Conservation (phyloP, 495 filamentous ascomycete species). For the Penicillium goetzii region DNA sequence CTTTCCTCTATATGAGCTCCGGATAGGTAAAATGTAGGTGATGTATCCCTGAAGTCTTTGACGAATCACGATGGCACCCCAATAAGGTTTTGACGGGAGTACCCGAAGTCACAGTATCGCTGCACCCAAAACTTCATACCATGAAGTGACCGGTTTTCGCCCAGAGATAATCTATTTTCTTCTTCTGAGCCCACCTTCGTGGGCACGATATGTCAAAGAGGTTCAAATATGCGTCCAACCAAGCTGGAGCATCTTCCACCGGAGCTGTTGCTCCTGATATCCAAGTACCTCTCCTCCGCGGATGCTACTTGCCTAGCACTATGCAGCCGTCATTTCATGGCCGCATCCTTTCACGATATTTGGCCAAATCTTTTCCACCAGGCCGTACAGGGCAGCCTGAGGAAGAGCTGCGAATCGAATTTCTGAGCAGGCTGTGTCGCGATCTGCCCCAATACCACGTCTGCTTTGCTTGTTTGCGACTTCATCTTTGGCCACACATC, state of each 20-base stretch:
- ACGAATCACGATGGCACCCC: neutral
- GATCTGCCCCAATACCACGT: constrained; percentile 7
- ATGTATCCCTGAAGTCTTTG: neutral
- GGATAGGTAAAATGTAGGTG: no score
- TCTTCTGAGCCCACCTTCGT: neutral
- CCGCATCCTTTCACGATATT: neutral
- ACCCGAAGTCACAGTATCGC: neutral
- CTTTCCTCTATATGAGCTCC: neutral
- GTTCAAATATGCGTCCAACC: neutral
- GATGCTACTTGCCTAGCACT: constrained; percentile 17
- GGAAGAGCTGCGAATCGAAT: constrained; percentile 1
- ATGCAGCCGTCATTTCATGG: constrained; percentile 11
- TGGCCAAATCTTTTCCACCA: neutral
- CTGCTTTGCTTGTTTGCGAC: constrained; percentile 15
- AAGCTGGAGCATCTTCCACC: constrained; percentile 6
- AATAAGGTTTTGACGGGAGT: neutral
- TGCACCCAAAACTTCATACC: neutral
- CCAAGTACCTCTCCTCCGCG: constrained; percentile 1
- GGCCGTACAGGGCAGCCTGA: neutral
- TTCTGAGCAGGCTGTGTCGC: constrained; percentile 10
- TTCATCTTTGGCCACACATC: constrained; percentile 13
- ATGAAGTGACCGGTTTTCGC: neutral
- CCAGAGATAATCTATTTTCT: neutral
- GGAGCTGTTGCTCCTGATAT: constrained; percentile 12
- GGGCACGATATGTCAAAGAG: neutral